Base-by-base conservation (phyloP, 108 stramenopile species). In the Conticribra guillardii region DNA sequence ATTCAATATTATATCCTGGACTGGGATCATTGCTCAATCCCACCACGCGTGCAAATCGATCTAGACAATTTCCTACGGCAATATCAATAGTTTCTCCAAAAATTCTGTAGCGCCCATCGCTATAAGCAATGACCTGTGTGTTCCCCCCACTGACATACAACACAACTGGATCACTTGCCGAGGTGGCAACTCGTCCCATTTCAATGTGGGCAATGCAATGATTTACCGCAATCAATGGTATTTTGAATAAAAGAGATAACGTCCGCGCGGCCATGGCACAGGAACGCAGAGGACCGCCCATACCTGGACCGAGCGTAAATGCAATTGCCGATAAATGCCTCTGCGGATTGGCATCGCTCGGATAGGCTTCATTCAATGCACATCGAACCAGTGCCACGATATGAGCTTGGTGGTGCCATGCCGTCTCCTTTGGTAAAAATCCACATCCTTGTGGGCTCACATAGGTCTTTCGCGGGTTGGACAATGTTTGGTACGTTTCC, bases 11-110 rank as follows among this genome's bases (percentile, higher is more conserved):
- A 81, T 97, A 99, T 31, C 99, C 99, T 0, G 99, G 99, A 41
- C 85, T 85, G 1, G 99, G 99, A 76, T 98, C 99, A 66, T 99
- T 99, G 34, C 89, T 86, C 62, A 99, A 83, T 28, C 87, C 92
- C 33, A 99, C 78, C 0, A 89, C 90, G 28, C 99, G 79, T 7
- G 99, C 99, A 64, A 99, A 99, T 34, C 98, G 84, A 86, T 99
- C 99, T 55, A 99, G 82, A 74, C 98, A 98, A 74, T 99, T 99
- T 1, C 99, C 99, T 26, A 99, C 91, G 28, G 99, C 98, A 73
- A 99, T 98, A 79, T 99, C 99, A 79, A 99, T 99, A 23, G 99
- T 99, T 84, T 99, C 99, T 11, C 99, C 99, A 82, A 99, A 98
- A 15, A 99, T 99, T 16, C 97, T 82, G 76, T 99, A 99, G 19